Percentiles rank a stretch among this genome's conserved stretches.
Conservation (phyloP, 2,329 filamentous ascomycete species). For the Leptodontidium sp. region DNA sequence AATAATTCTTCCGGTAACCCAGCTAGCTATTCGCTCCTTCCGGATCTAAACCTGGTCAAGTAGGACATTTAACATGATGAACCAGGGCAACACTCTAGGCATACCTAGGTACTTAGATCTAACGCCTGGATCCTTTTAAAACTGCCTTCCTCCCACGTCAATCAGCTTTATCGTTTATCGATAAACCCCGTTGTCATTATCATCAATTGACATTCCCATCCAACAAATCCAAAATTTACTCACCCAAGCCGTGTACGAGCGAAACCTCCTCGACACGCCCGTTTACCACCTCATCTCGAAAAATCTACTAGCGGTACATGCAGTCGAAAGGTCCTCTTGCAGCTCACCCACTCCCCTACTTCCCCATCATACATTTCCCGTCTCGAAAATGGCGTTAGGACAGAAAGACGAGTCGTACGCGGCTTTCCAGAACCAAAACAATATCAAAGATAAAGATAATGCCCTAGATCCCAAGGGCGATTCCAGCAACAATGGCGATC, state of each 20-base stretch:
- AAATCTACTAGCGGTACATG: slow-evolving; percentile 33
- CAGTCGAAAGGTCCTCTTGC: slow-evolving; percentile 27
- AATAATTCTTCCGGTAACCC: background rate
- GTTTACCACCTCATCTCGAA: background rate
- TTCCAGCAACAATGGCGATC: slow-evolving; percentile 20
- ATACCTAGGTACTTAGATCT: background rate
- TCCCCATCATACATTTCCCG: slow-evolving; percentile 43
- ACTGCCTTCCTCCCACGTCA: background rate
- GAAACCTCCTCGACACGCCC: slow-evolving; percentile 28
- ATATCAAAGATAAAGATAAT: slow-evolving; percentile 7
- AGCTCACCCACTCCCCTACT: slow-evolving; percentile 32
- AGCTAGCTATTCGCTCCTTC: slow-evolving; percentile 17
- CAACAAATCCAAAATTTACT: background rate
- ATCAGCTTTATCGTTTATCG: background rate
- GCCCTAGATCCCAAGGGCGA: slow-evolving; percentile 20
- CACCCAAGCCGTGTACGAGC: slow-evolving; percentile 23
- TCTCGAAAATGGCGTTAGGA: slow-evolving; percentile 46
- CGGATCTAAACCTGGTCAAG: slow-evolving; percentile 8
- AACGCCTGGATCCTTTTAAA: background rate
- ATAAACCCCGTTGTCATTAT: background rate
- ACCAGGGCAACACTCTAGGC: background rate
- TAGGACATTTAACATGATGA: slow-evolving; percentile 6
- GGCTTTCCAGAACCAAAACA: slow-evolving; percentile 21
- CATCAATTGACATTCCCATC: background rate
- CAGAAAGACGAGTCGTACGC: slow-evolving; percentile 20